Conservation (phyloP, 2,329 filamentous ascomycete species). For the Calonectria multiphialidica region DNA sequence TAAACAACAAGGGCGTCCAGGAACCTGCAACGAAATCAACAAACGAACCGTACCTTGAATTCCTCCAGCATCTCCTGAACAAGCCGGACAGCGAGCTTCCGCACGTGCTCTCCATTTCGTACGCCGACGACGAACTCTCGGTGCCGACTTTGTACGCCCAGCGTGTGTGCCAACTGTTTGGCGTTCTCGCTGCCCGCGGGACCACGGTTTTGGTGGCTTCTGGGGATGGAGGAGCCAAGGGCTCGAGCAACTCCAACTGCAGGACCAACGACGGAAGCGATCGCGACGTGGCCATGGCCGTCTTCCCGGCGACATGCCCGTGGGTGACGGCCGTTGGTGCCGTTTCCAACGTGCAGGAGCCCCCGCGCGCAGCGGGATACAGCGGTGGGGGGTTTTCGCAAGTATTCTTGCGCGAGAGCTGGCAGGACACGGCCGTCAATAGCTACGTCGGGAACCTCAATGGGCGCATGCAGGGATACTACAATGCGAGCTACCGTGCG, state of each 20-base stretch:
- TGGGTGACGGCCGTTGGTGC: conserved; percentile 77
- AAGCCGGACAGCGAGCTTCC: conserved; percentile 60
- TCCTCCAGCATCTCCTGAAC: conserved; percentile 62
- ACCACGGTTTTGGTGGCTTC: conserved; percentile 63
- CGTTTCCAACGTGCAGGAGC: conserved; percentile 54
- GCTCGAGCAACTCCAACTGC: conserved; percentile 63
- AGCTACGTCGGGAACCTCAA: conserved; percentile 56
- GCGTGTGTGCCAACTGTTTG: conserved; percentile 65
- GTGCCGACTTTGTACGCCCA: conserved; percentile 65
- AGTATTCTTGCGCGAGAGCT: conserved; percentile 59
- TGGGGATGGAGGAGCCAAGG: conserved; percentile 63
- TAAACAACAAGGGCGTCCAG: conserved; percentile 53
- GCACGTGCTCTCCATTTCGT: conserved; percentile 69
- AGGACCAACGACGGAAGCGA: conserved; percentile 69
- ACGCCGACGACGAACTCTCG: conserved; percentile 69
- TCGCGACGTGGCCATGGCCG: conserved; percentile 67
- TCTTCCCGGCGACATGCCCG: conserved; percentile 76
- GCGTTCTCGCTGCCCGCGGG: conserved; percentile 65
- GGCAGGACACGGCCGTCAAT: conserved; percentile 57
- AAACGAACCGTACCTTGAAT: conserved; percentile 70
- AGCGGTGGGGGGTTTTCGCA: conserved; percentile 66
- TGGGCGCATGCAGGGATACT: conserved; percentile 57
- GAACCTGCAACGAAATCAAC: conserved; percentile 46
- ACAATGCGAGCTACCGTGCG: conserved; percentile 59
- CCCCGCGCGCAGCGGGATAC: conserved; percentile 57